These are phyloP conservation scores for Paecilomyces variotii DNA, from an alignment of 2,329 filamentous ascomycete genomes.

Conservation along the genomic window DNA sequence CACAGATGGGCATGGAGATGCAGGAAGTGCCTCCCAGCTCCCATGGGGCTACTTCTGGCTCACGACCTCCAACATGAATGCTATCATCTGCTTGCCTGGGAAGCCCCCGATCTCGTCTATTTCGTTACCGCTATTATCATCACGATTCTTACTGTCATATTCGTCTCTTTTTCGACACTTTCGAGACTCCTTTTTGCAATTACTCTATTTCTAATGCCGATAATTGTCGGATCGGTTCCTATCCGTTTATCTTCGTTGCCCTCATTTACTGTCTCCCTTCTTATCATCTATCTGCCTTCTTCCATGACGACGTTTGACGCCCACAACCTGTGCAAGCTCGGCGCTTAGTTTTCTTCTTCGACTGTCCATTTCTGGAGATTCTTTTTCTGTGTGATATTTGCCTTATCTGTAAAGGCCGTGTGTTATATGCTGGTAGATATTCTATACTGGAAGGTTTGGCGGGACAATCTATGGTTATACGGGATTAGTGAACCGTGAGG, in stretches of 20 bases:
- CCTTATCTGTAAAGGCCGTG: neutral
- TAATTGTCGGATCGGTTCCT: neutral
- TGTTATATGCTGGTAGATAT: neutral
- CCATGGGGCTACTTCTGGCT: neutral
- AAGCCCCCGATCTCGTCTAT: neutral
- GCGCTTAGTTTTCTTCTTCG: neutral
- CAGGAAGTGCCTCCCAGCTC: slow-evolving; percentile 44
- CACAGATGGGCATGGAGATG: slow-evolving; percentile 63
- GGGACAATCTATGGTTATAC: neutral
- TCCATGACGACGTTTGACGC: neutral
- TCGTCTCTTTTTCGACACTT: neutral
- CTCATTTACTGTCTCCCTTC: slow-evolving; percentile 1
- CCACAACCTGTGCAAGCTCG: neutral
- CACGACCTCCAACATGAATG: neutral
- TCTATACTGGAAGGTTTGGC: neutral
- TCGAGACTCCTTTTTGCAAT: neutral
- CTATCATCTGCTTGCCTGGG: slow-evolving; percentile 4
- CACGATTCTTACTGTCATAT: neutral
- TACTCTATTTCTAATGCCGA: neutral
- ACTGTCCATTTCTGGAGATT: neutral
- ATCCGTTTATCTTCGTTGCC: neutral
- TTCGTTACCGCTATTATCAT: neutral
- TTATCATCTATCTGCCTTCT: neutral
- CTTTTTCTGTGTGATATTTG: neutral
- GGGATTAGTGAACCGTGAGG: neutral